phyloP scores from a whole-genome alignment of 2,329 filamentous ascomycete genomes.

The Botrytis fragariae region DNA sequence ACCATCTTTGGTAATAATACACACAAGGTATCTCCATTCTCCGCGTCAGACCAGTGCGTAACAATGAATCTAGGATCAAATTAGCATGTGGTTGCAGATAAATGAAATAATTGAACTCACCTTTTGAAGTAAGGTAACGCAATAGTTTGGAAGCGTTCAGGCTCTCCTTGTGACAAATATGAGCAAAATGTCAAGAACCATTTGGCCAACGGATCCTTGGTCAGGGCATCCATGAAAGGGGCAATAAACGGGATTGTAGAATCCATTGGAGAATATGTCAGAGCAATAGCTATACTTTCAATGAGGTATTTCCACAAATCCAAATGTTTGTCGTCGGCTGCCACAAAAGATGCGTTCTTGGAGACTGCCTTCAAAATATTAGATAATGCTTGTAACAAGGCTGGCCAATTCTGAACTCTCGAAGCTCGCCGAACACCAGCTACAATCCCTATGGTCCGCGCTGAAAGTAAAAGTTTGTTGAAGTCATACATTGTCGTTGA shows the following conservation, averaged over 20 bases:
- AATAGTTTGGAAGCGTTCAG: conserved; percentile 73
- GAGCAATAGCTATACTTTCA: conserved; percentile 61
- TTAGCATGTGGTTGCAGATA: conserved; percentile 26
- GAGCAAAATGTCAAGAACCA: conserved; percentile 86
- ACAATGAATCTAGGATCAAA: conserved; percentile 62
- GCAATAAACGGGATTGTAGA: conserved; percentile 69
- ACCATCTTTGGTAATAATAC: conserved; percentile 66
- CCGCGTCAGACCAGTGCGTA: conserved; percentile 65
- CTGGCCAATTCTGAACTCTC: conserved; percentile 70
- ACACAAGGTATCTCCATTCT: conserved; percentile 67
- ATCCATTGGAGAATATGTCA: conserved; percentile 77
- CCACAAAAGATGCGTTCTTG: conserved; percentile 38
- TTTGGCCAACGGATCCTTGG: conserved; percentile 60
- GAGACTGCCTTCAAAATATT: conserved; percentile 51
- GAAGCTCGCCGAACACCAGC: conserved; percentile 79
- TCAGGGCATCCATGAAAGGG: conserved; percentile 62
- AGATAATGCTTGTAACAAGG: conserved; percentile 56
- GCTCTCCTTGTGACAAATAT: conserved; percentile 71
- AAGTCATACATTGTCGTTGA: conserved; percentile 37
- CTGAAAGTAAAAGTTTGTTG: conserved; percentile 48
- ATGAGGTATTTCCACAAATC: conserved; percentile 58
- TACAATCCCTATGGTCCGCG: conserved; percentile 64
- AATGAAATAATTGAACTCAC: conserved; percentile 40
- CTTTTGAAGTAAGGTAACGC: conserved; percentile 79
- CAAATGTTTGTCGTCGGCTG: conserved; percentile 37